A percentile compares a stretch with the other conserved stretches of the same genome.
These are phyloP conservation scores for Pulicaria dysenterica DNA, from an alignment of 129 eudicot species.

Conservation along the genomic window DNA sequence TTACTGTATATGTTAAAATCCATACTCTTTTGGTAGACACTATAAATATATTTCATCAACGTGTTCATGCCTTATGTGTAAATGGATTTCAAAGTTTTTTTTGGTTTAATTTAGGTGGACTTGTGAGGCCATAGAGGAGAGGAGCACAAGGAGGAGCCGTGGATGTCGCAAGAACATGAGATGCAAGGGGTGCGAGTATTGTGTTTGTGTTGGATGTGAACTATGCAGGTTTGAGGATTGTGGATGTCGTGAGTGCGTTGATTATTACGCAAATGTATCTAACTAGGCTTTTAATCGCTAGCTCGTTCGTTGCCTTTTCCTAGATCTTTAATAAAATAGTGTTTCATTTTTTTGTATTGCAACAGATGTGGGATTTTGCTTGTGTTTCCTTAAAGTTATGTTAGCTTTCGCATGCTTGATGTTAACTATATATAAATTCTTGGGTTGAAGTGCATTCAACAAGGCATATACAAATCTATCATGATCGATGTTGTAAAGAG, in stretches of 20 bases:
- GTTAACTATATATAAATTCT: no score
- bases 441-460: no score
- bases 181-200: slow-evolving; percentile 1
- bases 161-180: slow-evolving; percentile 20
- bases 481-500: no score
- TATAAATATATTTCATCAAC: no score
- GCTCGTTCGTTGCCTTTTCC: neutral
- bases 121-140: slow-evolving; percentile 20
- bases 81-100: no score
- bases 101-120: slow-evolving; percentile 23
- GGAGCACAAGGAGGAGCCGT: slow-evolving; percentile 5
- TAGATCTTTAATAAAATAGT: neutral
- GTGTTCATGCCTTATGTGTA: no score
- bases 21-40: neutral
- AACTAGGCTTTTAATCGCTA: neutral
- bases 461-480: no score
- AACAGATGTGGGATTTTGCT: no score
- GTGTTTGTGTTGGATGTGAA: slow-evolving; percentile 19
- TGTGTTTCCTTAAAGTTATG: no score
- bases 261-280: slow-evolving; percentile 10
- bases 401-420: no score
- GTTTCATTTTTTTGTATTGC: neutral
- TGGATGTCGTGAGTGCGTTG: slow-evolving; percentile 14
- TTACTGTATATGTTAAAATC: neutral
- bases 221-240: slow-evolving; percentile 24